Base-by-base conservation (phyloP, 805 yeast genomes). In the Kazachstania bromeliacearum region DNA sequence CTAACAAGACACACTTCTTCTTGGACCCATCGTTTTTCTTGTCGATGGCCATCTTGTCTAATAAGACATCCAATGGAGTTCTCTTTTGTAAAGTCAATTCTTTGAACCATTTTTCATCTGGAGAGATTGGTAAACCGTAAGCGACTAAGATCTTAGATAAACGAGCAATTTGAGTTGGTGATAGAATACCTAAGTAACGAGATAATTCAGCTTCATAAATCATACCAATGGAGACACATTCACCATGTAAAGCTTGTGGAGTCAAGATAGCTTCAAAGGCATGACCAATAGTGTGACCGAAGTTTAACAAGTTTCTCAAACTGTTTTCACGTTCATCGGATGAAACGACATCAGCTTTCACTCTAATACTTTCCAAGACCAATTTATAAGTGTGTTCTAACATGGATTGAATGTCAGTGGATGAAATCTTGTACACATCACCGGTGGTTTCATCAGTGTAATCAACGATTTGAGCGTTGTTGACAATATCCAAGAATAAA, bases 181-280 rank as follows among this genome's bases (percentile, higher is more conserved):
- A 75, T 45, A 92, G 66, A 36, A 85, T 73, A 17, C 96, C 96
- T 51, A 84, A 67, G 59, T 85, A 85, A 53, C 98, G 75, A n/a
- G 96, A 72, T 45, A 92, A 70, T 61, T 92, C 98, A 4, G 97
- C 97, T 61, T 92, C 98, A 51, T 78, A 73, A 23, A 92, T 79
- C 73, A 87, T 82, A 45, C 98, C 98, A 42, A 92, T 73, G n/a
- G 97, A 72, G n/a, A 92, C 98, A 71, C 98, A 92, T 63, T 92
- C 98, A 41, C 98, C 98, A 54, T 92, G 98, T 31, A 92, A 70
- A 17, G 95, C 92, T 59, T 88, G 85, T 7, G 98, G 98, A 4
- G 97, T 88, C 43, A 92, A 68, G 24, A 92, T 77, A n/a, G 98
- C 97, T 66, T 92, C 98, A 46, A 82, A 87, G 15, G 98, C 98